Evolutionary conservation across 306 rosid genomes (phyloP).

Genomic region (Ormosia emarginata): DNA sequence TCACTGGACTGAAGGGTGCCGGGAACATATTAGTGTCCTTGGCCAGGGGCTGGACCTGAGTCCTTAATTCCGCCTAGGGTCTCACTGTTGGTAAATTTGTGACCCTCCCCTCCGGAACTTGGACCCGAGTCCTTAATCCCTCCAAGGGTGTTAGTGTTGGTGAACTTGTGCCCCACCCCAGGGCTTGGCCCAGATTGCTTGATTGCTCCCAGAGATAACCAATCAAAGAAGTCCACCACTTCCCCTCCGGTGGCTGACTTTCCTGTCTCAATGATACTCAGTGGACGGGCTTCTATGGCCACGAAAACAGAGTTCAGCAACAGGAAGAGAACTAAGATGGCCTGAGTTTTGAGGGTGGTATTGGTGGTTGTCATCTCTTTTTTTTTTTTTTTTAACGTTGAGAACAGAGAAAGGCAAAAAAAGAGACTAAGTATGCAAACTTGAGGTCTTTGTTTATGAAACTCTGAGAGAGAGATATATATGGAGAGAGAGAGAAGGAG

Average conservation of each 20-base stretch:
- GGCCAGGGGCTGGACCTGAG: constrained; percentile 21
- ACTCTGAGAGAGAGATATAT: not conserved
- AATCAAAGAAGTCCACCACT: constrained; percentile 38
- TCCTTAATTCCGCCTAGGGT: constrained; percentile 26
- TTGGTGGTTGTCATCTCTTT: constrained; percentile 6
- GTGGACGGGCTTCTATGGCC: constrained; percentile 47
- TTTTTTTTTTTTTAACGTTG: not conserved
- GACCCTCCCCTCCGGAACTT: constrained; percentile 27
- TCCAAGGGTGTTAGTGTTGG: constrained; percentile 21
- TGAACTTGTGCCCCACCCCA: constrained; percentile 40
- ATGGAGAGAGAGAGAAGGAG: not conserved
- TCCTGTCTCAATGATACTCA: constrained; percentile 20
- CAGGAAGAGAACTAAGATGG: constrained; percentile 14
- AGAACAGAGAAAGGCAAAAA: not conserved
- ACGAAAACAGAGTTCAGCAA: constrained; percentile 21
- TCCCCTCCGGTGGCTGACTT: not conserved
- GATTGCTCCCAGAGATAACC: constrained; percentile 47
- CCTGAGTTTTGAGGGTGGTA: not conserved
- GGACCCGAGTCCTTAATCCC: constrained; percentile 40
- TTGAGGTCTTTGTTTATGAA: not conserved
- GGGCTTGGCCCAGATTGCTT: constrained; percentile 26
- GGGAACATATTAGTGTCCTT: constrained; percentile 12
- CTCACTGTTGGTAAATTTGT: not conserved
- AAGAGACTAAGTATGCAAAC: not conserved
- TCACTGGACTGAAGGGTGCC: not conserved